Evolutionary conservation across 257 asterid species (phyloP).

Genomic region (Dorcoceras hygrometricum): DNA sequence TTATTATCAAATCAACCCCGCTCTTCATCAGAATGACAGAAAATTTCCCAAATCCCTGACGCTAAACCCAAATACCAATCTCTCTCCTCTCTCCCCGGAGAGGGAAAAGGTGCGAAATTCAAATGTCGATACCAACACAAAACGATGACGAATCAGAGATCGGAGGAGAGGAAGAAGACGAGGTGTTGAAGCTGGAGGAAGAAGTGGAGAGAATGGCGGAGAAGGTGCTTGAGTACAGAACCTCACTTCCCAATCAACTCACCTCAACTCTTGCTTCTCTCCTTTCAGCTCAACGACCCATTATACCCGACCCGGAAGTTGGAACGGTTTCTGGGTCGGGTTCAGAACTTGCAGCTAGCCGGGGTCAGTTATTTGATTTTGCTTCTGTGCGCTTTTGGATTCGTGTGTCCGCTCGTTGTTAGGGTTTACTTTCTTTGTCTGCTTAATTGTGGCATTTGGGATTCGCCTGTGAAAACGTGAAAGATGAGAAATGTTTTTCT

Average conservation of each 20-base stretch:
- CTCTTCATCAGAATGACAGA: too few species aligned
- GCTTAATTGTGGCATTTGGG: background rate
- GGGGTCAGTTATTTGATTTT: constrained; percentile 28
- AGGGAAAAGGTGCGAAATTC: background rate
- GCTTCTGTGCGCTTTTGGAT: constrained; percentile 1
- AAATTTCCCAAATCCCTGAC: background rate
- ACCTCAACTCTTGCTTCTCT: constrained; percentile 44
- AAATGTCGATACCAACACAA: constrained; percentile 28
- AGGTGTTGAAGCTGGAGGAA: constrained; percentile 40
- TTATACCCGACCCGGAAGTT: constrained; percentile 31
- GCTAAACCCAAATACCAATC: background rate
- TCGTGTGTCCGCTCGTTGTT: background rate
- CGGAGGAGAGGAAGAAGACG: constrained; percentile 36
- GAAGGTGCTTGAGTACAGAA: constrained; percentile 43
- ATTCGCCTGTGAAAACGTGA: background rate
- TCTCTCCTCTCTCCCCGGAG: background rate
- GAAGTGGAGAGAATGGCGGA: constrained; percentile 57
- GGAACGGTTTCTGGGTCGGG: constrained; percentile 26
- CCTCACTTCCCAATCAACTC: constrained; percentile 50
- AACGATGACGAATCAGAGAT: constrained; percentile 35
- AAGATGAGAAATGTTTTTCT: background rate
- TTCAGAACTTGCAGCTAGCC: constrained; percentile 31
- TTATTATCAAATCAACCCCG: background rate
- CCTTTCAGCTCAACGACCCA: constrained; percentile 54
- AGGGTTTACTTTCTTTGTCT: background rate